Evolutionary conservation across 768 basidiomycete species (phyloP).

Genomic region (Tubosaeta sp.): DNA sequence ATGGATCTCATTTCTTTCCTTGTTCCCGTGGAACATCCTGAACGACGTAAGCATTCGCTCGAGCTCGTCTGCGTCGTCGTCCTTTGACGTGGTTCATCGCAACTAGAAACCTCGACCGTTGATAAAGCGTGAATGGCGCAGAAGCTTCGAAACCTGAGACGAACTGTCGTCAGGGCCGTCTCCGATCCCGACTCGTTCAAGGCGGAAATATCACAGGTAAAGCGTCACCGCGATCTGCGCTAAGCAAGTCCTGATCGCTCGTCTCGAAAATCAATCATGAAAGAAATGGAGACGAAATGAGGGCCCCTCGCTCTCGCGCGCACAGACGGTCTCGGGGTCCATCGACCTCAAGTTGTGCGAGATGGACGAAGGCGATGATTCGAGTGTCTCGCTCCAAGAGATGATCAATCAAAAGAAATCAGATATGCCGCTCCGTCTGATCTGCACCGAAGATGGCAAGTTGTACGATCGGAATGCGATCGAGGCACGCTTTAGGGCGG

Average conservation of each 20-base stretch:
- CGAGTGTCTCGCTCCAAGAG: constrained; percentile 9
- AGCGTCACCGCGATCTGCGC: background rate
- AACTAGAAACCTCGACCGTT: background rate
- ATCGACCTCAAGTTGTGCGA: background rate
- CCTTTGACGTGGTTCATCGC: background rate
- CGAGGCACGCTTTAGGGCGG: constrained; percentile 13
- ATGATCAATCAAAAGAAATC: constrained; percentile 12
- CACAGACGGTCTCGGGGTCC: background rate
- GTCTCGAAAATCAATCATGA: background rate
- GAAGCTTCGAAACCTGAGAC: constrained; percentile 7
- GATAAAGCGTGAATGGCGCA: constrained; percentile 7
- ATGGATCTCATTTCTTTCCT: background rate
- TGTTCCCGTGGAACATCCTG: background rate
- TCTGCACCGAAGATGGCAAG: constrained; percentile 24
- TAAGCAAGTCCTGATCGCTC: background rate
- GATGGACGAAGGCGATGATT: background rate
- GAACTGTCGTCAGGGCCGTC: constrained; percentile 19
- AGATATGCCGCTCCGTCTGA: constrained; percentile 22
- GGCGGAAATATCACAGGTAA: constrained; percentile 3
- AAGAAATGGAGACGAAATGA: background rate
- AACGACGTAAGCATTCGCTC: background rate
- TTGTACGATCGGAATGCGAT: constrained; percentile 17
- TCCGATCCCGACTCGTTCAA: constrained; percentile 13
- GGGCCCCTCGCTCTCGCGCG: background rate
- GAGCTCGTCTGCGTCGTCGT: background rate